Evolutionary conservation across 257 asterid genomes (phyloP).

Genomic region (Dorcoceras hygrometricum): DNA sequence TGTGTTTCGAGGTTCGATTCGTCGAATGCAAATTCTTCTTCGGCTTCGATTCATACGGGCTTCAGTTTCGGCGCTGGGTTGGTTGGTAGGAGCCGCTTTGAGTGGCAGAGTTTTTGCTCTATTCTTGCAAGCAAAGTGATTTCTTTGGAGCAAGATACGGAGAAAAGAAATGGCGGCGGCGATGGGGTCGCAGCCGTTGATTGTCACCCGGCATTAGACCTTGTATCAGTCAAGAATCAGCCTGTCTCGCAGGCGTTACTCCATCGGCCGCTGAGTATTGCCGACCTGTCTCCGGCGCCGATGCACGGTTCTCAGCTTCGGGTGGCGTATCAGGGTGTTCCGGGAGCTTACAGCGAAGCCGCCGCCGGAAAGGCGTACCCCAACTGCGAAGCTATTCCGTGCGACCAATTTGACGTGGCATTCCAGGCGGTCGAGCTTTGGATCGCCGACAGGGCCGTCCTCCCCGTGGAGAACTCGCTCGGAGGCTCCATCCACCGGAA

Average conservation of each 20-base stretch:
- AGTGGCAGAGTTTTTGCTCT: constrained; percentile 96
- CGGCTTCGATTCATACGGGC: constrained; percentile 13
- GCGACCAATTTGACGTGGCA: constrained; percentile 95
- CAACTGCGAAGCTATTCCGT: constrained; percentile 85
- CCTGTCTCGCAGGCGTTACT: constrained; percentile 27
- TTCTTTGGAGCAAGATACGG: constrained; percentile 69
- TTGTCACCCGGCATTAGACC: constrained; percentile 62
- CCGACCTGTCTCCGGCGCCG: constrained; percentile 83
- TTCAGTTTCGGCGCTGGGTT: constrained; percentile 33
- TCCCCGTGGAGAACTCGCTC: constrained; percentile 89
- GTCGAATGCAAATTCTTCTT: constrained; percentile 22
- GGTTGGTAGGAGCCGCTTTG: constrained; percentile 54
- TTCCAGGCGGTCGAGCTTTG: constrained; percentile 97
- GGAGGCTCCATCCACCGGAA: constrained; percentile 98
- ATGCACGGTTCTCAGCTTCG: constrained; percentile 83
- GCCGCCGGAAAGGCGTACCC: constrained; percentile 97
- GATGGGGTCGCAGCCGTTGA: constrained; percentile 60
- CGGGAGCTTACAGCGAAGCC: constrained; percentile 96
- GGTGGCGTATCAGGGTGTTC: constrained; percentile 92
- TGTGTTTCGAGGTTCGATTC: constrained; percentile 44
- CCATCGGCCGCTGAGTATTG: constrained; percentile 64
- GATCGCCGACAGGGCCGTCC: constrained; percentile 95
- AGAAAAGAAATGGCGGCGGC: constrained; percentile 46
- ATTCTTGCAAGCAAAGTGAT: constrained; percentile 83
- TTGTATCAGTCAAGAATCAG: constrained; percentile 45